These are phyloP conservation scores for Cyberlindnera xylosilytica DNA, from an alignment of 805 yeast genomes.

Conservation along the genomic window DNA sequence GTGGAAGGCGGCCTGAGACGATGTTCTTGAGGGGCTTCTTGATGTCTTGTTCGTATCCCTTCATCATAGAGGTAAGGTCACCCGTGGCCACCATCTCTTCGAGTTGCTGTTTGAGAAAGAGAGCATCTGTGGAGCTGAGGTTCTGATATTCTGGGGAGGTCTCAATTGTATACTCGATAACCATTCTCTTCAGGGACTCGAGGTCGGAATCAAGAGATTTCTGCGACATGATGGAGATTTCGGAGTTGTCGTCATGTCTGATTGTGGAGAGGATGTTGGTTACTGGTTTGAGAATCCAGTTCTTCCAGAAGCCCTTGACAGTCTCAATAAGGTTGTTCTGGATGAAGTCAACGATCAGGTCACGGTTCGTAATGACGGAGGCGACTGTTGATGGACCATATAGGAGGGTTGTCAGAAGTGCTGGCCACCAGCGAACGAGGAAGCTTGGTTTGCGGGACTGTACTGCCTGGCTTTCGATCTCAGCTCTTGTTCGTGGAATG, in stretches of 20 bases:
- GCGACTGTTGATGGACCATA: constrained; percentile 53
- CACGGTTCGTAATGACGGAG: constrained; percentile 47
- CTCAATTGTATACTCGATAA: constrained; percentile 60
- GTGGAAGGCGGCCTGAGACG: constrained; percentile 61
- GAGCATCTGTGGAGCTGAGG: constrained; percentile 5
- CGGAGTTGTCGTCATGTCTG: constrained; percentile 74
- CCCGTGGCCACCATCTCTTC: constrained; percentile 60
- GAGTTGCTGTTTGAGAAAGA: constrained; percentile 31
- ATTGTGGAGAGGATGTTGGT: constrained; percentile 71
- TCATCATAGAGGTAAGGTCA: constrained; percentile 75
- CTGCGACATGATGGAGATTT: constrained; percentile 74
- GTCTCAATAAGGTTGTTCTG: constrained; percentile 62
- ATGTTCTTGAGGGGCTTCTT: constrained; percentile 64
- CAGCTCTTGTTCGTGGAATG: constrained; percentile 1
- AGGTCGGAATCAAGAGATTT: constrained; percentile 77
- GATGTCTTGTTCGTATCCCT: constrained; percentile 74
- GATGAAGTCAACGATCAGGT: constrained; percentile 53
- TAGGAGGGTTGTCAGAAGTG: constrained; percentile 35
- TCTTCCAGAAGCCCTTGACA: constrained; percentile 58
- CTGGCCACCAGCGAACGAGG: constrained; percentile 65
- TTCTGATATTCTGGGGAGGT: constrained; percentile 18
- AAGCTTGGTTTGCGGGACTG: constrained; percentile 34
- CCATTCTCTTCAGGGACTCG: constrained; percentile 84
- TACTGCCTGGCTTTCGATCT: not conserved
- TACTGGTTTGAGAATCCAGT: constrained; percentile 83